Conservation (phyloP, 441 rosid genomes). For the Pelargonium cotyledonis region DNA sequence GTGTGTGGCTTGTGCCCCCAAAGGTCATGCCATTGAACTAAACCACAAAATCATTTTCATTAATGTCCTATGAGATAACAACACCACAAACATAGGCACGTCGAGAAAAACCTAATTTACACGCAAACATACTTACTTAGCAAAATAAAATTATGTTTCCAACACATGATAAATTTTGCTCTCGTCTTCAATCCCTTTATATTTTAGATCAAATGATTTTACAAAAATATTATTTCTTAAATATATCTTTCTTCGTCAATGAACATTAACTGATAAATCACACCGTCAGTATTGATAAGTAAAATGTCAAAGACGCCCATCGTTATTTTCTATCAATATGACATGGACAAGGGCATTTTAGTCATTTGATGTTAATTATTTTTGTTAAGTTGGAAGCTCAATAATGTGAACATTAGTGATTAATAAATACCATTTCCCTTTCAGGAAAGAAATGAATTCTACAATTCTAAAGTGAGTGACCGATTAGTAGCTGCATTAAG, state of each 20-base stretch:
- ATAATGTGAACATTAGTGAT: no score
- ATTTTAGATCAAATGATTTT: no score
- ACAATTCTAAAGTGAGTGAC: background rate
- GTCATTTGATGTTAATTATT: background rate
- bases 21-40: background rate
- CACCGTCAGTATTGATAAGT: no score
- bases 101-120: background rate
- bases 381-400: no score
- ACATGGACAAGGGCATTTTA: background rate
- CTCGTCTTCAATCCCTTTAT: no score
- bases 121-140: background rate
- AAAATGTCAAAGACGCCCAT: no score
- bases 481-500: background rate
- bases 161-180: no score
- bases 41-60: background rate
- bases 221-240: no score
- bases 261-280: no score
- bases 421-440: background rate
- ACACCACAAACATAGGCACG: background rate
- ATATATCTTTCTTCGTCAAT: no score
- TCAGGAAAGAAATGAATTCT: background rate
- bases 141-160: no score
- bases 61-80: background rate
- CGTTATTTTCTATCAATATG: no score
- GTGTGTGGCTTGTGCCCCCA: background rate